A percentile compares a stretch with the other conserved stretches of the same genome.
Conservation (phyloP, 2,329 filamentous ascomycete genomes). For the Verticillium isaacii region DNA sequence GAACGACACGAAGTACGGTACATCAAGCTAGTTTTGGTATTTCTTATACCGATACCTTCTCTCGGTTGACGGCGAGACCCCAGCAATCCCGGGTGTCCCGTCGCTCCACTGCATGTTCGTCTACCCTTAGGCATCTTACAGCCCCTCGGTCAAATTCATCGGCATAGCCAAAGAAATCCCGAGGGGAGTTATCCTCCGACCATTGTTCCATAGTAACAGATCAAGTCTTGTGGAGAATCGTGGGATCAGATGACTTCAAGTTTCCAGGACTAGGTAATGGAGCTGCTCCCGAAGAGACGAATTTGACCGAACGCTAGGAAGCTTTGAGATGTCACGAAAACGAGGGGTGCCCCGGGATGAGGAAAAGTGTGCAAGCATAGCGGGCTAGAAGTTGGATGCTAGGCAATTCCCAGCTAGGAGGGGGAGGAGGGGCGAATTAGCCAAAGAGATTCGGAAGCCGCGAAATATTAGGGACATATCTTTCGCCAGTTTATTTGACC, state of each 20-base stretch:
- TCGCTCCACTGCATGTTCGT: not conserved
- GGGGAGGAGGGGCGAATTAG: not conserved
- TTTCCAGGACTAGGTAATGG: not conserved
- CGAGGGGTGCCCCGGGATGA: not conserved
- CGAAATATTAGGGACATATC: not conserved
- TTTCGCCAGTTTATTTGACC: not conserved
- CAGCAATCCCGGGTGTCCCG: not conserved
- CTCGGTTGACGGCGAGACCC: not conserved
- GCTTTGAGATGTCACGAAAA: not conserved
- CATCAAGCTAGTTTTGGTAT: not conserved
- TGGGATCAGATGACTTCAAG: not conserved
- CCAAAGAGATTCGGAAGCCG: not conserved
- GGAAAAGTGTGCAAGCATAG: not conserved
- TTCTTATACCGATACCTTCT: not conserved
- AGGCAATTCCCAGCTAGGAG: not conserved
- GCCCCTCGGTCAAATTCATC: not conserved
- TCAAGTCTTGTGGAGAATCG: not conserved
- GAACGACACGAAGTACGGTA: not conserved
- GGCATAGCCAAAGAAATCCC: not conserved
- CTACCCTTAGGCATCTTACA: no score
- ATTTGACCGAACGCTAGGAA: not conserved
- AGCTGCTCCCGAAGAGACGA: not conserved
- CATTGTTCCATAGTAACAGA: not conserved
- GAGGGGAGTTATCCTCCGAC: not conserved
- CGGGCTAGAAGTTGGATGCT: not conserved